Percentiles rank a stretch among this genome's conserved stretches.
phyloP scores from a whole-genome alignment of 495 filamentous ascomycete genomes.

The Cercophora newfieldiana region DNA sequence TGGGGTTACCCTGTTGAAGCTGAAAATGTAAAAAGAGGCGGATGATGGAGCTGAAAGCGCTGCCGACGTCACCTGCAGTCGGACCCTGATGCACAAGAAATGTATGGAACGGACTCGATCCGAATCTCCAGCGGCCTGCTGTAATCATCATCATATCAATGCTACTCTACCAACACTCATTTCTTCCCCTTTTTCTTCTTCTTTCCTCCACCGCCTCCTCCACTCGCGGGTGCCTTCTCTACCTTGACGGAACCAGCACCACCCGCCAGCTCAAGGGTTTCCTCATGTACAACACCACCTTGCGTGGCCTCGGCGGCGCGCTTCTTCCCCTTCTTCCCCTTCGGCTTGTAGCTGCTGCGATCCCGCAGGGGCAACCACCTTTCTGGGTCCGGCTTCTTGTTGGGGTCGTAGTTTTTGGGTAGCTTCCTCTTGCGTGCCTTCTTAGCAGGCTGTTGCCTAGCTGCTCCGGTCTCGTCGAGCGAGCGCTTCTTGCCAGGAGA shows the following conservation, averaged over 20 bases:
- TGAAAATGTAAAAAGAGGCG: not conserved
- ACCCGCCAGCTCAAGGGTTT: constrained; percentile 63
- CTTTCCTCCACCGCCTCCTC: constrained; percentile 42
- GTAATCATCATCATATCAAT: too few species aligned
- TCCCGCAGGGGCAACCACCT: constrained; percentile 90
- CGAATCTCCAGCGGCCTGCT: too few species aligned
- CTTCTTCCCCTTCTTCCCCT: constrained; percentile 88
- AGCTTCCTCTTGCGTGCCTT: constrained; percentile 71
- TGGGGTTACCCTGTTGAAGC: not conserved
- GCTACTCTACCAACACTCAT: constrained; percentile 31
- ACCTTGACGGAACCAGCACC: constrained; percentile 60
- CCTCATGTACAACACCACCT: constrained; percentile 74
- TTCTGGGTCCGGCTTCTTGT: constrained; percentile 81
- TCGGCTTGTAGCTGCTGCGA: constrained; percentile 82
- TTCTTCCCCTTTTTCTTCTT: constrained; percentile 80
- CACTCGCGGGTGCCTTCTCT: constrained; percentile 49
- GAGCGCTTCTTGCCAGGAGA: constrained; percentile 33
- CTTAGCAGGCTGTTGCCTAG: constrained; percentile 52
- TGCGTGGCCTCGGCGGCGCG: constrained; percentile 76
- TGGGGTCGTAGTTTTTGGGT: constrained; percentile 73
- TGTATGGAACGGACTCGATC: too few species aligned
- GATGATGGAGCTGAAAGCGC: too few species aligned
- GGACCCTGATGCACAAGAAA: too few species aligned
- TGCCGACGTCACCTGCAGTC: too few species aligned
- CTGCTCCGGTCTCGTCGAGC: constrained; percentile 50